Percentiles rank a stretch among this genome's conserved stretches.
Evolutionary conservation across 1,139 yeast genomes (phyloP).

Genomic region (Nakaseomyces sp.): DNA sequence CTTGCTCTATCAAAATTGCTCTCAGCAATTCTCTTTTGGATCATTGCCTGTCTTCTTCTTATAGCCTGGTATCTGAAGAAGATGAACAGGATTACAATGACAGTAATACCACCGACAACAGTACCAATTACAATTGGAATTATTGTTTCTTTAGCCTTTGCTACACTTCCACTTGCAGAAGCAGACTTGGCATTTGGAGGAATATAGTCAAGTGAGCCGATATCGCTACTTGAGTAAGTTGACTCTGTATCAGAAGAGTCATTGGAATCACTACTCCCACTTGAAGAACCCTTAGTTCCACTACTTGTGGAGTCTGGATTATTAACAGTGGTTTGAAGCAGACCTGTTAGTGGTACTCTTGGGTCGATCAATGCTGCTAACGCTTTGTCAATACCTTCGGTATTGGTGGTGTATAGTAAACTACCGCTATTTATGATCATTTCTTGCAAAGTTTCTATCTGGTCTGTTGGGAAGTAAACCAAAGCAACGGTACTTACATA

Average conservation of each 20-base stretch:
- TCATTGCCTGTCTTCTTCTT: constrained; percentile 1
- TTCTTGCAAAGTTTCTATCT: constrained; percentile 39
- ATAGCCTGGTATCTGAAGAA: constrained; percentile 4
- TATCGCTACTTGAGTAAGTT: constrained; percentile 6
- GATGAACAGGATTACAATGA: constrained; percentile 42
- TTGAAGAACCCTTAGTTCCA: constrained; percentile 13
- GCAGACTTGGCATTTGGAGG: constrained; percentile 16
- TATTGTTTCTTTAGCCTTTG: constrained; percentile 34
- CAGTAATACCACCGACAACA: constrained; percentile 54
- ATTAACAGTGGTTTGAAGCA: constrained; percentile 25
- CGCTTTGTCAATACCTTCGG: constrained; percentile 38
- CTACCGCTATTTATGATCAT: constrained; percentile 41
- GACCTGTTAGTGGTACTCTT: constrained; percentile 53
- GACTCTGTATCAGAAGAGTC: constrained; percentile 7
- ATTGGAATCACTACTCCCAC: constrained; percentile 5
- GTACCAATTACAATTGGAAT: constrained; percentile 60
- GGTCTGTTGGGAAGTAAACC: constrained; percentile 55
- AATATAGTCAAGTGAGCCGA: constrained; percentile 3
- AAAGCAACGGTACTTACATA: constrained; percentile 72
- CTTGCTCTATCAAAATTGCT: constrained; percentile 18
- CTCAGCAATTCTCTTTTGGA: constrained; percentile 11
- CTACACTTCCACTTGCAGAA: neutral
- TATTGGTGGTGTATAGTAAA: constrained; percentile 40
- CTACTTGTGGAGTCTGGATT: constrained; percentile 9
- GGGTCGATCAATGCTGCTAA: constrained; percentile 54